Evolutionary conservation across 169 alveolate species (phyloP).

Genomic region (Babesia ovis): DNA sequence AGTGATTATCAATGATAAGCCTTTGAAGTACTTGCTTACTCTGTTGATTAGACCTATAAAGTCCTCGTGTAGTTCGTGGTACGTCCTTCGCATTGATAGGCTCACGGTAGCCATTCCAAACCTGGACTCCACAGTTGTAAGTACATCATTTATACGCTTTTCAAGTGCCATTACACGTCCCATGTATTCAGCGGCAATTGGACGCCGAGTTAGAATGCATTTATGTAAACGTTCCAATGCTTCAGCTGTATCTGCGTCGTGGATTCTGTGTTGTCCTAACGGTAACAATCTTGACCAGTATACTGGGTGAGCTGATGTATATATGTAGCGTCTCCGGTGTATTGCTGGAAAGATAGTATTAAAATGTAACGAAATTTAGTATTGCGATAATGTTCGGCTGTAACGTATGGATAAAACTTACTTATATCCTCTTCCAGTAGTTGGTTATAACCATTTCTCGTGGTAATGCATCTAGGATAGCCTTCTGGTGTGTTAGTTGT

Average conservation of each 20-base stretch:
- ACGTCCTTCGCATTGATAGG: not conserved
- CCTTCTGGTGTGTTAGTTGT: not conserved
- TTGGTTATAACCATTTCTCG: not conserved
- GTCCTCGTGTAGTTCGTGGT: not conserved
- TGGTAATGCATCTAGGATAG: not conserved
- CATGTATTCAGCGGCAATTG: not conserved
- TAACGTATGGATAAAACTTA: too few relatives aligned
- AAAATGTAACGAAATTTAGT: too few relatives aligned
- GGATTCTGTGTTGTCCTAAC: not conserved
- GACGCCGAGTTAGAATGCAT: not conserved
- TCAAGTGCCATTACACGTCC: not conserved
- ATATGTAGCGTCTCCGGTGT: conserved; percentile 13
- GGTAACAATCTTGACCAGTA: not conserved
- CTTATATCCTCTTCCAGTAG: not conserved
- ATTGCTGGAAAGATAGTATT: not conserved
- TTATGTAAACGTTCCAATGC: not conserved
- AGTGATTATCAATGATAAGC: not conserved
- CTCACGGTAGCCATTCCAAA: not conserved
- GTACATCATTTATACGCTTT: not conserved
- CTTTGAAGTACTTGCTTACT: not conserved
- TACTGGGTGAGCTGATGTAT: not conserved
- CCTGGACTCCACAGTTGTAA: not conserved
- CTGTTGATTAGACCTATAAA: not conserved
- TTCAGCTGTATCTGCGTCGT: not conserved
- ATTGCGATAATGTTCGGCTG: too few relatives aligned